Base-by-base conservation (phyloP, 768 basidiomycete species). In the Mycena vulgaris region DNA sequence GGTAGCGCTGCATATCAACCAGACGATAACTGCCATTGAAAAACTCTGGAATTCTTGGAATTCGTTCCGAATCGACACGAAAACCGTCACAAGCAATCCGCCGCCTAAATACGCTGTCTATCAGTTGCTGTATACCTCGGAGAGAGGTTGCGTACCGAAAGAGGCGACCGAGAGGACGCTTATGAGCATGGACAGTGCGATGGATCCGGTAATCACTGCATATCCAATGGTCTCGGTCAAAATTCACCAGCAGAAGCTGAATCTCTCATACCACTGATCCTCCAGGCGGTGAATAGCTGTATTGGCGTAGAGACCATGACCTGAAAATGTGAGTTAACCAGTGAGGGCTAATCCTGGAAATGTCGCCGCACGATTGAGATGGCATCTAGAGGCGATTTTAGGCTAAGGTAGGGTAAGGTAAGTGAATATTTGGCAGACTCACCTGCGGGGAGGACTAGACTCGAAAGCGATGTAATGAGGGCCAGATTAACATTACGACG, bases 21-120 rank as follows among this genome's bases (percentile, higher is more conserved):
- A 79, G 19, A 78, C 19, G 63, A 75, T 71, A 16, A 74, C 65
- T 14, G 61, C 64, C 19, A 21, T 21, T 10, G 67, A 40, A 42
- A 78, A 76, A 37, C 69, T 70, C 27, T 69, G 62, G 35, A 79
- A 73, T 19, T 78, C 57, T 31, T 40, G 35, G 48, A 72, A 78
- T 14, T 76, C 51, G 37, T 59, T 63, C 23, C 71, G 56, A n/a
- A 72, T 55, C 9, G 52, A 10, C n/a, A 45, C 58, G 33, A 72
- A 72, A 19, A 56, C n/a, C 8, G 62, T 60, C 19, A 72, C 71
- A 5, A 72, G 51, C 5, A 65, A 7, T 56, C 57, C 67, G n/a
- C 71, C 71, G 10, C 40, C 71, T 72, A 3, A 47, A 56, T 33
- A 5, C 3, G 30, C 19, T 9, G 30, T n/a, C 1, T 19, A 9